Evolutionary conservation across 495 filamentous ascomycete species (phyloP), one percentile per base, ranked within the genome.

Genomic region (Penicillium chermesinum): DNA sequence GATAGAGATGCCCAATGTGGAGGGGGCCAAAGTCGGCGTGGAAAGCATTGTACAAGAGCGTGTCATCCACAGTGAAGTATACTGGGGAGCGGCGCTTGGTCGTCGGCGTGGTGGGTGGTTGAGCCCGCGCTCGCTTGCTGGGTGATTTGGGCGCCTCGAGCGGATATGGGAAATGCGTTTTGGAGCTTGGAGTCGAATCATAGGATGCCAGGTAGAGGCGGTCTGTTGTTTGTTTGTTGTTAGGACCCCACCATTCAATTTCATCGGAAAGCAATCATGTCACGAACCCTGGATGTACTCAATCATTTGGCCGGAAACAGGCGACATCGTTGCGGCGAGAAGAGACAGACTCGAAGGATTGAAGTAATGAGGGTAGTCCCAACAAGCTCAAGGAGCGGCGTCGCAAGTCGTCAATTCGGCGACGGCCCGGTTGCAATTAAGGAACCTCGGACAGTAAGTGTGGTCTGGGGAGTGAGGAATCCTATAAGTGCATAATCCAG

Each of bases 1-100:
- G 79, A 73, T 99, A 97, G 20, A 97, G 72, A 58, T 99, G 93
- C 3, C 94, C 93, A 44, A 97, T 94, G 70, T 99, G 94, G 17
- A 97, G 75, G 55, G 93, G 93, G 50, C 93, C 93, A 66, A 99
- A 99, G 66, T 99, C 93, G 49, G 91, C 91, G 67, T 96, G 90
- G 72, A 99, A 99, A 7, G 91, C 89, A 63, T 99, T 97, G 75
- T 99, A 99, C 18, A 95, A 77, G 12, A 99, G 80, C 22, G 75
- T 84, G 59, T 96, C 87, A 60, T 99, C 94, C 48, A 97, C 81
- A 2, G 90, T 90, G 69, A 99, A 99, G 69, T 99, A 99, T 50
- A 85, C 88, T 0, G 94, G 94, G 43, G 82, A 72, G 30, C 71
- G 68, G 40, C 65, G 65, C 63, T 74, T 83, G 55, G 66, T 69